Percentiles rank a stretch among this genome's conserved stretches.
Conservation (phyloP, 1,284 basidiomycete genomes). For the Leccinum insolens region DNA sequence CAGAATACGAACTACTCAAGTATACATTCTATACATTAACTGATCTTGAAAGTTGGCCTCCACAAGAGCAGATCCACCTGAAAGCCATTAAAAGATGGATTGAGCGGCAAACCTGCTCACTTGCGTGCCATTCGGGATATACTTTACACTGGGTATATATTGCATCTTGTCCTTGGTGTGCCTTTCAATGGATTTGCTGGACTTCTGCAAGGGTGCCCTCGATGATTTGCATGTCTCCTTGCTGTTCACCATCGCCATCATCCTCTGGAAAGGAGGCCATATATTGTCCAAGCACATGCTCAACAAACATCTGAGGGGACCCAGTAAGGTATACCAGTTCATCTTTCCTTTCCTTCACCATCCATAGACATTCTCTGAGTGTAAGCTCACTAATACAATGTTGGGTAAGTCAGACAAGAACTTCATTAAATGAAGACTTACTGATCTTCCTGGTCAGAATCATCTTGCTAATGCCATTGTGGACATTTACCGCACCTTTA, state of each 20-base stretch:
- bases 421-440: no score
- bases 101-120: neutral
- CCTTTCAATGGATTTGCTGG: neutral
- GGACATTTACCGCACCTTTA: no score
- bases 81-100: neutral
- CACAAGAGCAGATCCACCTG: neutral
- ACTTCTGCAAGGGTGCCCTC: neutral
- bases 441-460: no score
- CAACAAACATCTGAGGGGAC: neutral
- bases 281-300: neutral
- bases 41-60: neutral
- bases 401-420: no score
- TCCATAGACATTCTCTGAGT: no score
- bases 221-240: neutral
- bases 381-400: no score
- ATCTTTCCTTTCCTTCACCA: neutral
- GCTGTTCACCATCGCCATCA: neutral
- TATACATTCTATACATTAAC: neutral
- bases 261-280: neutral
- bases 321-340: neutral
- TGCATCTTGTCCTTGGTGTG: neutral
- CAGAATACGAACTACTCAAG: neutral
- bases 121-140: neutral
- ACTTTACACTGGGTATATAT: neutral
- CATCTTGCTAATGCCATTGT: no score